Base-by-base conservation (phyloP, 2,329 filamentous ascomycete species). In the Phaeosphaeriaceae sp. region DNA sequence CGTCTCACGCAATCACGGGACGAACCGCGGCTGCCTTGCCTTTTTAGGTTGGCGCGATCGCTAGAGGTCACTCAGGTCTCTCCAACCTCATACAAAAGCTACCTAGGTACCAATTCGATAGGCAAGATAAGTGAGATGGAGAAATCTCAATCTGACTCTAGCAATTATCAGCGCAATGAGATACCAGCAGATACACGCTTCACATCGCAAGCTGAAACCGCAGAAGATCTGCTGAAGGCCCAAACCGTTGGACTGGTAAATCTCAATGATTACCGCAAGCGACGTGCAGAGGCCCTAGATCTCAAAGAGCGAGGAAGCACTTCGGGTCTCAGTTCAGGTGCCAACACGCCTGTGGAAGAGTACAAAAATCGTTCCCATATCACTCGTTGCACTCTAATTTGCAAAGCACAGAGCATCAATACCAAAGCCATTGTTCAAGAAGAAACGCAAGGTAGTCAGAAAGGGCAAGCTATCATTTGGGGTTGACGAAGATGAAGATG, bases 261-360 rank as follows among this genome's bases (percentile, higher is more conserved):
- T 49, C 86, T 97, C 35, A 91, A 90, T 58, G 94, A 97, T 71
- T 97, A 96, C 74, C 91, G 93, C 74, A 97, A 99, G 77, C 87
- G 94, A 51, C 90, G 93, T 74, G 92, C 92, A 62, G 91, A 97
- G 74, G 90, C 92, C n/a, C 79, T 96, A 39, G 93, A 97, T 73
- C 87, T 90, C 69, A 93, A 94, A 68, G 90, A 94, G 68, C 85
- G 89, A 65, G 90, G 89, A 65, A 90, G 94, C 66, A 87, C 85
- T 11, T 85, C 87, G 66, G 88, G 90, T 59, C 81, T 73, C 56
- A 76, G 69, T 45, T 81, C 80, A 44, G 78, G 82, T 46, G 75
- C 77, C 26, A 77, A 74, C 34, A 84, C 82, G 32, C 81, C 82
- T 32, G 74, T 76, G 36, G 84, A 86, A 72, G 80, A 83, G 85